Percentiles rank a stretch among this genome's conserved stretches.
Evolutionary conservation across 1,139 yeast genomes (phyloP).

Genomic region (Sugiyamaella pinicola): DNA sequence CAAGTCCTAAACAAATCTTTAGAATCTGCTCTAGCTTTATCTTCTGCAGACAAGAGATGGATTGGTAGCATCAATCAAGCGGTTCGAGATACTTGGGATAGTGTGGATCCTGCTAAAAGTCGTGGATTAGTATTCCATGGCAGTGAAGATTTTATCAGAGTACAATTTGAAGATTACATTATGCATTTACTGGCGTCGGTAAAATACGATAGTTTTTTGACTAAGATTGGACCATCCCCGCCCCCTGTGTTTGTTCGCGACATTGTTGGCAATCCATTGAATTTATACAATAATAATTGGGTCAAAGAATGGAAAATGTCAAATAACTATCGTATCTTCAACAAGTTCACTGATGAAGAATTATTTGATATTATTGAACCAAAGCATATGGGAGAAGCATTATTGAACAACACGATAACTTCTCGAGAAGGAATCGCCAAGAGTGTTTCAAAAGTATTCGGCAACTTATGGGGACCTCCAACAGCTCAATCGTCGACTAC

Average conservation of each 20-base stretch:
- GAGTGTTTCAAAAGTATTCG: slow-evolving; percentile 36
- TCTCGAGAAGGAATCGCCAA: slow-evolving; percentile 35
- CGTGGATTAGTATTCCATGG: slow-evolving; percentile 59
- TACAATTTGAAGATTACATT: slow-evolving; percentile 87
- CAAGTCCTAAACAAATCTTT: slow-evolving; percentile 52
- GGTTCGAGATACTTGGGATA: slow-evolving; percentile 48
- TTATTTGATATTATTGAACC: slow-evolving; percentile 87
- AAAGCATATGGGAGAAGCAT: slow-evolving; percentile 52
- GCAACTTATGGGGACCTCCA: slow-evolving; percentile 36
- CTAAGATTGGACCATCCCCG: slow-evolving; percentile 45
- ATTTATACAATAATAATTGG: slow-evolving; percentile 57
- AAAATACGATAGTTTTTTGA: slow-evolving; percentile 65
- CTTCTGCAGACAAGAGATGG: slow-evolving; percentile 73
- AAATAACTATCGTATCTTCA: slow-evolving; percentile 69
- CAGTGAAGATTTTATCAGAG: slow-evolving; percentile 85
- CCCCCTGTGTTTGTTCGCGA: slow-evolving; percentile 41
- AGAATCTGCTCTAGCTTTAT: slow-evolving; percentile 51
- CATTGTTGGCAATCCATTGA: slow-evolving; percentile 48
- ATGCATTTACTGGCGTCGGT: slow-evolving; percentile 72
- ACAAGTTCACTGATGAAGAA: slow-evolving; percentile 77
- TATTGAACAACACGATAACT: slow-evolving; percentile 5
- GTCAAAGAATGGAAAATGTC: slow-evolving; percentile 67
- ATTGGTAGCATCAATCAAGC: slow-evolving; percentile 52
- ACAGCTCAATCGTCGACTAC: background rate
- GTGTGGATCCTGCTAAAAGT: slow-evolving; percentile 49